These are phyloP conservation scores for Leccinum longicurvipes DNA, from an alignment of 768 basidiomycete genomes.

Conservation along the genomic window DNA sequence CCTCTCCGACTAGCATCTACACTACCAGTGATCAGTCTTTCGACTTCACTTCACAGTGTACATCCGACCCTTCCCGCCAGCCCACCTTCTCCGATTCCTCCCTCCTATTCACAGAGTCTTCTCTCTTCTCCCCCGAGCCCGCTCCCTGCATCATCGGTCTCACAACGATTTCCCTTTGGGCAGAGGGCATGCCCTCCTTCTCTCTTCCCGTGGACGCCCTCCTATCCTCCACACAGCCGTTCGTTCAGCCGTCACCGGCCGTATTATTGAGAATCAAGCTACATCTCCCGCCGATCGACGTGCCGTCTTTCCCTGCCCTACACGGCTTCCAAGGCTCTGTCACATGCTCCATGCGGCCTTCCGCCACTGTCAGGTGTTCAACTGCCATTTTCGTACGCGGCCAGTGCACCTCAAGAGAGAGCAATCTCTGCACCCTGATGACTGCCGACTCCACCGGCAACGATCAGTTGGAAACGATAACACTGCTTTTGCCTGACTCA, in stretches of 20 bases:
- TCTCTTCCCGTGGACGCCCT: constrained; percentile 57
- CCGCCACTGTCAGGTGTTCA: constrained; percentile 54
- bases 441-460: constrained; percentile 47
- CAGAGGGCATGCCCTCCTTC: constrained; percentile 68
- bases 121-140: constrained; percentile 29
- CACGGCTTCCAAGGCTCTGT: constrained; percentile 63
- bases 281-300: constrained; percentile 51
- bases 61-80: constrained; percentile 23
- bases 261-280: constrained; percentile 57
- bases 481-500: constrained; percentile 65
- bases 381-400: constrained; percentile 57
- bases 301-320: constrained; percentile 50
- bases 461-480: constrained; percentile 45
- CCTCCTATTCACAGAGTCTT: constrained; percentile 25
- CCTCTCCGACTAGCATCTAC: constrained; percentile 25
- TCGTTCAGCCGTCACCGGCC: constrained; percentile 36
- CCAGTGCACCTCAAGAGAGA: constrained; percentile 51
- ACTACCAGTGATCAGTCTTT: constrained; percentile 21
- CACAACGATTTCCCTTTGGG: constrained; percentile 47
- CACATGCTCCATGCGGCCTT: constrained; percentile 52
- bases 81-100: constrained; percentile 29
- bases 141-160: constrained; percentile 35
- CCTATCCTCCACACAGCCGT: constrained; percentile 36
- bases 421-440: constrained; percentile 35
- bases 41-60: constrained; percentile 19